Evolutionary conservation across 805 yeast species (phyloP).

Genomic region (Yarrowia sp.): DNA sequence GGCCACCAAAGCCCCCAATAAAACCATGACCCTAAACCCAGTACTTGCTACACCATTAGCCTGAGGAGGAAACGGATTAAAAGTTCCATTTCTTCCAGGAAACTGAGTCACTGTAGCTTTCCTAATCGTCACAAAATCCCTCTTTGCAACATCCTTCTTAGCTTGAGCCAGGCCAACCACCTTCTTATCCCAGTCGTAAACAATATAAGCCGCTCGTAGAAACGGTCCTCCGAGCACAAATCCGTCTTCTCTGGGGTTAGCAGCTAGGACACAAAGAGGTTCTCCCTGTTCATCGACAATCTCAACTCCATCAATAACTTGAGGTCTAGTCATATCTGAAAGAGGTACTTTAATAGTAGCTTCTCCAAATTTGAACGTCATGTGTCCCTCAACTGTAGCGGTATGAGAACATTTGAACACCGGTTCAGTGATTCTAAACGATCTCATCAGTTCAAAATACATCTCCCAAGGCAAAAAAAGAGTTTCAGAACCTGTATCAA

Average conservation of each 20-base stretch:
- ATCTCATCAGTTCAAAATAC: not conserved
- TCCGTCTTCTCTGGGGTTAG: not conserved
- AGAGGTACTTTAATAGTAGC: not conserved
- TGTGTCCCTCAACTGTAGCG: not conserved
- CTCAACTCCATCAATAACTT: not conserved
- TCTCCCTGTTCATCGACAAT: not conserved
- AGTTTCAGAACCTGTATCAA: not conserved
- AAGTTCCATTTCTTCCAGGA: not conserved
- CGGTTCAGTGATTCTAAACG: too few relatives aligned
- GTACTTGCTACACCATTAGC: not conserved
- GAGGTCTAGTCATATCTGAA: not conserved
- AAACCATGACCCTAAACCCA: not conserved
- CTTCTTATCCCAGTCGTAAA: conserved; percentile 3
- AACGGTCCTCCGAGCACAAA: not conserved
- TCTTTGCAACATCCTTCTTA: not conserved
- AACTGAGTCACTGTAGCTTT: not conserved
- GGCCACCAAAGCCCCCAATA: not conserved
- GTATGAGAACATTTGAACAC: too few relatives aligned
- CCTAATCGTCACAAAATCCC: not conserved
- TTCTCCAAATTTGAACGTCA: not conserved
- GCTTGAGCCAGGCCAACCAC: conserved; percentile 2
- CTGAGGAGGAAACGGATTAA: not conserved
- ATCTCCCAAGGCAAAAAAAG: not conserved
- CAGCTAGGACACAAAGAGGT: not conserved
- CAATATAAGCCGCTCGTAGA: not conserved